Base-by-base conservation (phyloP, 2,329 filamentous ascomycete genomes). In the Graphilbum sp. region DNA sequence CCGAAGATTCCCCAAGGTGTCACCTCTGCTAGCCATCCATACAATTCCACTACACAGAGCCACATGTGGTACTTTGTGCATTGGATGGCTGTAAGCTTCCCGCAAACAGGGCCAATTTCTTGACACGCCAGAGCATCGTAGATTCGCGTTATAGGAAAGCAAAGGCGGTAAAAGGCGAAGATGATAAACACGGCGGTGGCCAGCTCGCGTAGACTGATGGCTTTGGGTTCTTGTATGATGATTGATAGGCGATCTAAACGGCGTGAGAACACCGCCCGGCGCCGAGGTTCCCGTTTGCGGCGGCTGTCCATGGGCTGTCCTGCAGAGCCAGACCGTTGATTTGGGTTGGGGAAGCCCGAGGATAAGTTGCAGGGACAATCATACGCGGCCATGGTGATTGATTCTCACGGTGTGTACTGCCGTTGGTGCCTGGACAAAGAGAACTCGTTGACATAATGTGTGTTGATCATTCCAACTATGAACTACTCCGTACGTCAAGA, bases 1-100 rank as follows among this genome's bases (percentile, higher is more conserved):
- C 18, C 39, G 4, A 42, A 5, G 10, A 48, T 10, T 4, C 34
- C 45, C 46, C 47, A 49, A 2, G 47, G 45, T 19, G 44, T 27
- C 2, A 47, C 38, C 9, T 33, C 34, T 5, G 27, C 43, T 40
- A 47, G 29, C 43, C 41, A 47, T 7, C 24, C 5, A 12, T 23
- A 35, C 5, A 24, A 9, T 2, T 40, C 11, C 18, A 8, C 16
- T 20, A 42, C 4, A n/a, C 27, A 34, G 16, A 16, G 10, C 35
- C 25, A 38, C 21, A 38, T 18, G 30, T 42, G n/a, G 4, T 34
- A 27, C 15, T 13, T 18, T 32, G 42, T 16, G 18, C 39, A 39
- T 17, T 30, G 27, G 39, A 45, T 17, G 12, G 20, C 32, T 21
- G 40, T 31, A 16, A 17, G 11, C 16, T 38, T 11, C n/a, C 18